These are phyloP conservation scores for Microbotryum violaceum DNA, from an alignment of 1,284 basidiomycete genomes.

Conservation along the genomic window DNA sequence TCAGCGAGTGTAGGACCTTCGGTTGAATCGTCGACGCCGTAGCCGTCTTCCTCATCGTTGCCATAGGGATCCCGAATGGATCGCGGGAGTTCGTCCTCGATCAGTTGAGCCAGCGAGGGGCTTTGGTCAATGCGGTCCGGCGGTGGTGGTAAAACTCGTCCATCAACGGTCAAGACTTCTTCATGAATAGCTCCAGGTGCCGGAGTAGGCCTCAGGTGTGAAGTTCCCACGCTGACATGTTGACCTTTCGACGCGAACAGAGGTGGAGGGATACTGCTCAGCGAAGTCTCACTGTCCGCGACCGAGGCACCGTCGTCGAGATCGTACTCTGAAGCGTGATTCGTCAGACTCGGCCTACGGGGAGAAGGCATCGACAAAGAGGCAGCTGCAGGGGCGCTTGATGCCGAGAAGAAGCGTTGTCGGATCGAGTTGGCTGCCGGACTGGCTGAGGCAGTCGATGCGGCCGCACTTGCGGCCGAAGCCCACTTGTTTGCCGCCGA, in stretches of 20 bases:
- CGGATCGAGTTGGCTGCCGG: slow-evolving; percentile 2
- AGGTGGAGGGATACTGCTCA: not conserved
- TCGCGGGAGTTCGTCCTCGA: slow-evolving; percentile 18
- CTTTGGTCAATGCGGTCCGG: slow-evolving; percentile 19
- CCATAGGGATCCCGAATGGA: not conserved
- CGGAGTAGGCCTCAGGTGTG: not conserved
- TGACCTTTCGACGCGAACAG: not conserved
- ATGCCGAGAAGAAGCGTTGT: slow-evolving; percentile 6
- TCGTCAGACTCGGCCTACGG: not conserved
- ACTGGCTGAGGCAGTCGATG: not conserved
- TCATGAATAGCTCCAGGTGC: slow-evolving; percentile 1
- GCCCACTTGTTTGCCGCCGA: slow-evolving; percentile 4
- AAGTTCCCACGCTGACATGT: not conserved
- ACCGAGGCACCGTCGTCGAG: slow-evolving; percentile 16
- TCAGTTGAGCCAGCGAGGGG: slow-evolving; percentile 16
- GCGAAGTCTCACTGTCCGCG: slow-evolving; percentile 7
- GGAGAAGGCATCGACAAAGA: not conserved
- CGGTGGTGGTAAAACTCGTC: slow-evolving; percentile 21
- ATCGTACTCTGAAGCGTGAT: slow-evolving; percentile 11
- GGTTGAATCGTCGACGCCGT: slow-evolving; percentile 12
- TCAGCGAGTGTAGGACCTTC: not conserved
- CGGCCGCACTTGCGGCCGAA: not conserved
- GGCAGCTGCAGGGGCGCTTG: not conserved
- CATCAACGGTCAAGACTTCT: slow-evolving; percentile 15
- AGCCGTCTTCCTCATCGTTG: slow-evolving; percentile 1